Percentiles rank a stretch among this genome's conserved stretches.
Conservation (phyloP, 2,329 filamentous ascomycete species). For the Cladobotryum protrusum region DNA sequence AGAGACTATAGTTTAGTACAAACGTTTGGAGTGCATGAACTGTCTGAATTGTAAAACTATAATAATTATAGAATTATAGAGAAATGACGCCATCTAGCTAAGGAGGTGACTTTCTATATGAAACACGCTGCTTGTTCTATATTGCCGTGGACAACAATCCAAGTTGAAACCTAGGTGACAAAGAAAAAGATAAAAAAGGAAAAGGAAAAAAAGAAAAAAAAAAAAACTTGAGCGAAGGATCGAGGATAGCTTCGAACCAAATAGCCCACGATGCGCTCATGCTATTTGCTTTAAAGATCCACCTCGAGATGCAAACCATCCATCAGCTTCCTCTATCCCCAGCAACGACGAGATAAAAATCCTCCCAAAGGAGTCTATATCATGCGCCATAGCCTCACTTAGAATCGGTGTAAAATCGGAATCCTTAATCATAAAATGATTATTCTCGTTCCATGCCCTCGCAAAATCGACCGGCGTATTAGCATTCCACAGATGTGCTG, state of each 20-base stretch:
- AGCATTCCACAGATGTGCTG: constrained; percentile 33
- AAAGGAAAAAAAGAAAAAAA: background rate
- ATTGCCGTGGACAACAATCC: no score
- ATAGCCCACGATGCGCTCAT: no score
- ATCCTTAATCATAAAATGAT: constrained; percentile 30
- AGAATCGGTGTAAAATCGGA: constrained; percentile 22
- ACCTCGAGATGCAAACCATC: constrained; percentile 26
- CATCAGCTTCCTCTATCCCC: constrained; percentile 28
- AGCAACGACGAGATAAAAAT: constrained; percentile 27
- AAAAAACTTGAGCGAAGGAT: no score
- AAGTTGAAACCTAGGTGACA: background rate
- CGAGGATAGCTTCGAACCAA: no score
- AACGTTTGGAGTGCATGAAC: no score
- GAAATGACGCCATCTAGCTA: no score
- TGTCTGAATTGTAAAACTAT: no score
- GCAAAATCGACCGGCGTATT: constrained; percentile 31
- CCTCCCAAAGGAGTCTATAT: constrained; percentile 38
- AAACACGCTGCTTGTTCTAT: no score
- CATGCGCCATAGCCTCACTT: constrained; percentile 32
- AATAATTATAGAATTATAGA: no score
- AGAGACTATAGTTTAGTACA: no score
- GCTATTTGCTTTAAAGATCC: constrained; percentile 9
- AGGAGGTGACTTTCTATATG: no score
- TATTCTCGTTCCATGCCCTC: constrained; percentile 29
- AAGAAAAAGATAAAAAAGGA: background rate